phyloP scores from a whole-genome alignment of 108 stramenopile species.

The Cyclotella atomus region DNA sequence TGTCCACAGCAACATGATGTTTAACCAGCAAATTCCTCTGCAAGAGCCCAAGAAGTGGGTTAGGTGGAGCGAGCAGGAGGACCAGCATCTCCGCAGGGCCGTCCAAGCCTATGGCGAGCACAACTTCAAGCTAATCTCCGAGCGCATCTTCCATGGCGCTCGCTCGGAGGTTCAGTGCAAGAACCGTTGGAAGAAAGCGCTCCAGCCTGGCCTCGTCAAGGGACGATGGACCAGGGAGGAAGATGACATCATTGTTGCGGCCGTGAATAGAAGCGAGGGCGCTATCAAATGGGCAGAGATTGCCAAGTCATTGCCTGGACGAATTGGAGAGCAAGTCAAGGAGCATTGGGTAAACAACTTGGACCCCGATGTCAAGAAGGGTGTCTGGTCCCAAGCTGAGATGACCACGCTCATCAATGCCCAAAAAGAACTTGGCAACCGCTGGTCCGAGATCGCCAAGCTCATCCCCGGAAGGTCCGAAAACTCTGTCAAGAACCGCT shows the following conservation, averaged over 20 bases:
- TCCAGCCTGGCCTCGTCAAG: constrained; percentile 88
- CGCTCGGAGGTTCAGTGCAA: constrained; percentile 87
- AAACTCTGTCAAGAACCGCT: constrained; percentile 93
- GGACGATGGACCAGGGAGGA: constrained; percentile 84
- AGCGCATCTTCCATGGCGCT: constrained; percentile 45
- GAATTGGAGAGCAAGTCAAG: constrained; percentile 94
- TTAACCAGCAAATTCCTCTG: constrained; percentile 5
- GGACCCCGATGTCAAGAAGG: constrained; percentile 86
- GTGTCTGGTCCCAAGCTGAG: constrained; percentile 84
- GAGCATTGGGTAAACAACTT: constrained; percentile 94
- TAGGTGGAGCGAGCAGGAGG: constrained; percentile 50
- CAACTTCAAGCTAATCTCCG: constrained; percentile 57
- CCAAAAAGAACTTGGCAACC: constrained; percentile 77
- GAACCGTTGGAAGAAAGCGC: constrained; percentile 89
- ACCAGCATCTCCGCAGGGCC: constrained; percentile 43
- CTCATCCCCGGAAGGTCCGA: constrained; percentile 92
- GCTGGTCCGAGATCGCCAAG: constrained; percentile 88
- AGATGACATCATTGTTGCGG: constrained; percentile 69
- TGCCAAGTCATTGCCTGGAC: constrained; percentile 81
- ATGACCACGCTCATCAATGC: constrained; percentile 66
- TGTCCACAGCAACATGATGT: constrained; percentile 12
- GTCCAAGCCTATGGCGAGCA: constrained; percentile 48
- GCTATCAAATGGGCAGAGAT: constrained; percentile 68
- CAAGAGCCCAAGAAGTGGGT: constrained; percentile 41
- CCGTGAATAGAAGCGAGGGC: constrained; percentile 33